Conservation (phyloP, 495 filamentous ascomycete genomes). For the Aspergillus conjunctus region DNA sequence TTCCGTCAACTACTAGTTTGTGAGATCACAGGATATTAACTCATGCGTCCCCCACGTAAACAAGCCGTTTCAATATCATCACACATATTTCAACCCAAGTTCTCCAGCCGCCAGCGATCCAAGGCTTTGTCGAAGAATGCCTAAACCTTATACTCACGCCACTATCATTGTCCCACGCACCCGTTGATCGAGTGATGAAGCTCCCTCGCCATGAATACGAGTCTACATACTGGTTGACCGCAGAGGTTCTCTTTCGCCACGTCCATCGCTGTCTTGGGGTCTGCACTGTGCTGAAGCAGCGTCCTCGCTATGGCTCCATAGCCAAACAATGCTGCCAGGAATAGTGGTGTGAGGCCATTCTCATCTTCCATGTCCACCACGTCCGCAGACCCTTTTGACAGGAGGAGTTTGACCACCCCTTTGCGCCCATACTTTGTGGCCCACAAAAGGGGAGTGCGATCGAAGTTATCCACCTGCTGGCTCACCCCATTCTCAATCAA, state of each 20-base stretch:
- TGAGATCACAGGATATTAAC: no score
- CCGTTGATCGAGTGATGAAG: not conserved
- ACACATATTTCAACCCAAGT: not conserved
- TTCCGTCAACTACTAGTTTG: no score
- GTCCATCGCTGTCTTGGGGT: not conserved
- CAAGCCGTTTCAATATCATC: no score
- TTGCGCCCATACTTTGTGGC: not conserved
- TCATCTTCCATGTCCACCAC: not conserved
- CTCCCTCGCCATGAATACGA: not conserved
- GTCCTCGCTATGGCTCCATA: not conserved
- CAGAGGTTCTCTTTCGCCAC: not conserved
- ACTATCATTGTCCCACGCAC: not conserved
- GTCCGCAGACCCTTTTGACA: not conserved
- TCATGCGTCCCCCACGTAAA: no score
- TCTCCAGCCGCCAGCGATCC: not conserved
- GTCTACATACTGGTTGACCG: not conserved
- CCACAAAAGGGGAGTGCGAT: not conserved
- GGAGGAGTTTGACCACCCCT: not conserved
- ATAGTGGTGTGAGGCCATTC: not conserved
- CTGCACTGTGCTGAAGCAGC: not conserved
- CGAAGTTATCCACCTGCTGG: not conserved
- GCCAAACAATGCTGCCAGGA: not conserved
- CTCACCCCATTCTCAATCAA: not conserved
- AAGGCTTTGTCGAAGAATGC: not conserved
- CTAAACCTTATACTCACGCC: not conserved